Percentiles rank a stretch among this genome's conserved stretches.
Conservation (phyloP, 2,329 filamentous ascomycete genomes). For the Byssochlamys sp. region DNA sequence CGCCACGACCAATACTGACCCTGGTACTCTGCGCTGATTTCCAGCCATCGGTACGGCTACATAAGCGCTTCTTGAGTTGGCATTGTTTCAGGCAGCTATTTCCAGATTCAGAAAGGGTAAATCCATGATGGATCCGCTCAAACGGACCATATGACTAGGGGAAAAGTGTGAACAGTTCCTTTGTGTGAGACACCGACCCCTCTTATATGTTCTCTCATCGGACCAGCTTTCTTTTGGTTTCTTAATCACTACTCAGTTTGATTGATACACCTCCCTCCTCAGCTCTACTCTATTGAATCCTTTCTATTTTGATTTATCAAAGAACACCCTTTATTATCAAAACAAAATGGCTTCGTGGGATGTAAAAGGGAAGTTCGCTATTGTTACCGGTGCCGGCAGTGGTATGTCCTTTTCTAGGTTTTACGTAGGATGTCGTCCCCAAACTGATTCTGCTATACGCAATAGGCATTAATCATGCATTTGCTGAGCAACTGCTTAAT, state of each 20-base stretch:
- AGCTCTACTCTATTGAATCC: neutral
- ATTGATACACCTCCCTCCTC: neutral
- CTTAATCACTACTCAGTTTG: neutral
- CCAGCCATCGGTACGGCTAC: neutral
- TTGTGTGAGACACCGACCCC: neutral
- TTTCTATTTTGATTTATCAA: neutral
- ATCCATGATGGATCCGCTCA: neutral
- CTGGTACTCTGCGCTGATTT: neutral
- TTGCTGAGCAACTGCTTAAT: constrained; percentile 12
- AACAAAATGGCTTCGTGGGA: neutral
- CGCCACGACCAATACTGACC: neutral
- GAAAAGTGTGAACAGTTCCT: neutral
- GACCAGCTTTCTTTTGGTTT: neutral
- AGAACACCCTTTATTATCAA: neutral
- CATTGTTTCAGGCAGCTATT: neutral
- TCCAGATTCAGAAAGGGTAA: neutral
- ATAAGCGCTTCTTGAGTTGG: neutral
- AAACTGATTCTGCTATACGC: neutral
- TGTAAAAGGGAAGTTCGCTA: constrained; percentile 4
- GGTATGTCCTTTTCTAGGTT: neutral
- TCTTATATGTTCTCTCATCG: neutral
- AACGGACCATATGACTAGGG: neutral
- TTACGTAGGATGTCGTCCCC: neutral
- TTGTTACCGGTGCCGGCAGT: constrained; percentile 5
- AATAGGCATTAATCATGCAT: constrained; percentile 11